Evolutionary conservation across 495 filamentous ascomycete genomes (phyloP).

Genomic region (Oidiodendron maius): DNA sequence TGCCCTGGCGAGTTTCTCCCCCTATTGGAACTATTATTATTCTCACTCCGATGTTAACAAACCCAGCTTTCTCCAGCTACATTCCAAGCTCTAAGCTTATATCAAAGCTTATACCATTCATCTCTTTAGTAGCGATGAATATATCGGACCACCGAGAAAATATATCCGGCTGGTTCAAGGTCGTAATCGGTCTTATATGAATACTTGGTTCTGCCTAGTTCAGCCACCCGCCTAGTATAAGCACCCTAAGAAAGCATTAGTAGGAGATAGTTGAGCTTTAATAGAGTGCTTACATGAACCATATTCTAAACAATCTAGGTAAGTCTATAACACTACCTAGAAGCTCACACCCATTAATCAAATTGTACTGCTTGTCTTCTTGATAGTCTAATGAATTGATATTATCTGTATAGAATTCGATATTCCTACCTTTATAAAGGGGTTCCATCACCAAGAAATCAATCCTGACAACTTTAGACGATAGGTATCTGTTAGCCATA

Average conservation of each 20-base stretch:
- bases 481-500: conserved; percentile 39
- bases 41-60: conserved; percentile 41
- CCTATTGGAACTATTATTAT: conserved; percentile 20
- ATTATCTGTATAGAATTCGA: conserved; percentile 46
- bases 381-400: conserved; percentile 47
- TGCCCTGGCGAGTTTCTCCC: not conserved
- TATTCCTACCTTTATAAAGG: conserved; percentile 48
- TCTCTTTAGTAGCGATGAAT: conserved; percentile 26
- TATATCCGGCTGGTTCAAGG: not conserved
- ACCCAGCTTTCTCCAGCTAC: conserved; percentile 49
- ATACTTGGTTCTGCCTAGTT: conserved; percentile 33
- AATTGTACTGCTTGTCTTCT: conserved; percentile 35
- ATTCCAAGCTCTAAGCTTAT: conserved; percentile 36
- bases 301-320: conserved; percentile 26
- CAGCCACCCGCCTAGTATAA: conserved; percentile 47
- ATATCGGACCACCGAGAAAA: conserved; percentile 28
- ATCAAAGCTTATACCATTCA: conserved; percentile 17
- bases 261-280: not conserved
- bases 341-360: conserved; percentile 45
- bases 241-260: not conserved
- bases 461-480: conserved; percentile 48
- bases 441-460: conserved; percentile 43
- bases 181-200: conserved; percentile 23
- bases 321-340: conserved; percentile 47
- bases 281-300: conserved; percentile 5